Conservation (phyloP, 116 monocot genomes). For the Cymodocea nodosa region DNA sequence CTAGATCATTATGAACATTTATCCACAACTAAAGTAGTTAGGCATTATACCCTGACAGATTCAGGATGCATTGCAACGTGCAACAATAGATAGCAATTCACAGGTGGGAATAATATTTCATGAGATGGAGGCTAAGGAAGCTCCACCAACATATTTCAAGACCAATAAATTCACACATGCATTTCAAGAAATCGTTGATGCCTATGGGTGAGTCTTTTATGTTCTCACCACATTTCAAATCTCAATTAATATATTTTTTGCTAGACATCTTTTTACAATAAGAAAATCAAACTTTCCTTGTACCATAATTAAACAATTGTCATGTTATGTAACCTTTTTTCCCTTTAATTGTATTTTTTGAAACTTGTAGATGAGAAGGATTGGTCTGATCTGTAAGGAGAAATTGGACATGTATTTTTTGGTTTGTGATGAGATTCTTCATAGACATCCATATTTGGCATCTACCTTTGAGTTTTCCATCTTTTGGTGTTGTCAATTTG, state of each 20-base stretch:
- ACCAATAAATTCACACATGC: conserved; percentile 84
- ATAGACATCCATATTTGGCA: too few species aligned
- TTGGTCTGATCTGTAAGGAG: too few species aligned
- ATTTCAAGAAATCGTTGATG: conserved; percentile 99
- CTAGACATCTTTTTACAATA: not conserved
- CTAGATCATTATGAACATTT: not conserved
- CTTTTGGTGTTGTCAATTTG: too few species aligned
- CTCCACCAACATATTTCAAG: conserved; percentile 90
- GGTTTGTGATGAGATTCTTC: too few species aligned
- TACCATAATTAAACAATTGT: too few species aligned
- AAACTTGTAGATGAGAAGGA: too few species aligned
- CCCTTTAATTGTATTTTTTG: too few species aligned
- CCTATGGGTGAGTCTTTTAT: conserved; percentile 73
- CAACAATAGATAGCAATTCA: conserved; percentile 88
- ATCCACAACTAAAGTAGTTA: not conserved
- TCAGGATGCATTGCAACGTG: conserved; percentile 76
- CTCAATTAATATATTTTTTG: not conserved
- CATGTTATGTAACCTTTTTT: not conserved
- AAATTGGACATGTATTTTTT: too few species aligned
- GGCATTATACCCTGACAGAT: conserved; percentile 34
- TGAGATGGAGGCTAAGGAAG: conserved; percentile 80
- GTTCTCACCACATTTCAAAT: not conserved
- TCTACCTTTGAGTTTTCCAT: too few species aligned
- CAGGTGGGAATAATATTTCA: conserved; percentile 98
- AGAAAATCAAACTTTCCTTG: not conserved